Conservation (phyloP, 306 rosid species). For the Rosa chinensis region DNA sequence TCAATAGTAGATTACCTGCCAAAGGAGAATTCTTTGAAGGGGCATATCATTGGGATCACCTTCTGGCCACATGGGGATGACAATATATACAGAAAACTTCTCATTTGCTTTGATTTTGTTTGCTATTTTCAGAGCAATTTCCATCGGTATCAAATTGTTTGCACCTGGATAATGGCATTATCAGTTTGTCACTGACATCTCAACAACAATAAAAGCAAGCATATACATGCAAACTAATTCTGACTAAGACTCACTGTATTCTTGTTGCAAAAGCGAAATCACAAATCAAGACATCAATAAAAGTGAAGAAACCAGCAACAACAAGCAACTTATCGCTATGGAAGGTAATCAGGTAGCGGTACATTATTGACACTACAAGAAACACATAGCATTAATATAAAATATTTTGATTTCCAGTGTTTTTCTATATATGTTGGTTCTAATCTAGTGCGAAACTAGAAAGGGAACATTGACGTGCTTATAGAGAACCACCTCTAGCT, state of each 20-base stretch:
- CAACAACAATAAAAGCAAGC: not conserved
- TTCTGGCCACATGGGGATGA: slow-evolving; percentile 93
- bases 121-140: slow-evolving; percentile 76
- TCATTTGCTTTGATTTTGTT: slow-evolving; percentile 65
- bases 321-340: not conserved
- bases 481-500: not conserved
- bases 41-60: slow-evolving; percentile 64
- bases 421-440: too few relatives aligned
- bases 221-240: not conserved
- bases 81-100: slow-evolving; percentile 62
- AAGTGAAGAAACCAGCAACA: not conserved
- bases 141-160: slow-evolving; percentile 83
- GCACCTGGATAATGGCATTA: slow-evolving; percentile 34
- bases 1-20: slow-evolving; percentile 62
- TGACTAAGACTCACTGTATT: not conserved
- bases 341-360: not conserved
- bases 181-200: not conserved
- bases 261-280: not conserved
- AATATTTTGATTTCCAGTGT: too few relatives aligned
- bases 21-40: slow-evolving; percentile 69
- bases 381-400: not conserved
- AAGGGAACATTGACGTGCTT: not conserved
- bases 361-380: too few relatives aligned
- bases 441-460: not conserved
- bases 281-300: not conserved